These are phyloP conservation scores for Magnolia changhungtana DNA, from an alignment of 164 flowering plant species.

Conservation along the genomic window DNA sequence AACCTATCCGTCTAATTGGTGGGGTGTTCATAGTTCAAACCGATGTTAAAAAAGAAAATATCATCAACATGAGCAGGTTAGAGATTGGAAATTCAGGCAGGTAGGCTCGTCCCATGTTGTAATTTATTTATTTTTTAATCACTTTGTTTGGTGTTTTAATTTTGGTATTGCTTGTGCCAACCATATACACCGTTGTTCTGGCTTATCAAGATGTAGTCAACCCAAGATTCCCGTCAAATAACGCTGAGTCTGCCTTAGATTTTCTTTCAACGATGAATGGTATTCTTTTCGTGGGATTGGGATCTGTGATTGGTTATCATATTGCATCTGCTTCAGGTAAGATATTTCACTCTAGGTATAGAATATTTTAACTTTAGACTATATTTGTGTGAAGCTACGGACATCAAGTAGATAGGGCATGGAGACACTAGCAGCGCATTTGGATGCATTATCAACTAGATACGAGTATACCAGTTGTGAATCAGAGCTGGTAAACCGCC, in stretches of 20 bases:
- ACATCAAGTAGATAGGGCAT: not conserved
- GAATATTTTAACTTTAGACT: not conserved
- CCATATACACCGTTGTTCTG: slow-evolving; percentile 43
- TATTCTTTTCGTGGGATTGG: slow-evolving; percentile 57
- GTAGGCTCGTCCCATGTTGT: no score
- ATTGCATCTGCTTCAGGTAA: slow-evolving; percentile 86
- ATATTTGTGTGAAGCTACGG: not conserved
- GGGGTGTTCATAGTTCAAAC: no score
- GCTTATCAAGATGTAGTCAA: slow-evolving; percentile 54
- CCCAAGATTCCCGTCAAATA: slow-evolving; percentile 33
- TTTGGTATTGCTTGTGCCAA: slow-evolving; percentile 61
- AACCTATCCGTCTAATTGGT: no score
- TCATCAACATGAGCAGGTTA: no score
- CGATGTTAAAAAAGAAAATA: no score
- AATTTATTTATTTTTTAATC: no score
- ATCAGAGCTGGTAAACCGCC: no score
- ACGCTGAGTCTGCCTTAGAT: slow-evolving; percentile 34
- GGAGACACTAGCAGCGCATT: no score
- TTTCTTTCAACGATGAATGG: slow-evolving; percentile 44
- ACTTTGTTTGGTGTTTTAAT: no score
- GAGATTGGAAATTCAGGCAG: no score
- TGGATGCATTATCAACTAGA: no score
- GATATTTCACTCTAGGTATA: not conserved
- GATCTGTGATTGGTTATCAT: slow-evolving; percentile 68
- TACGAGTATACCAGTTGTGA: no score